Base-by-base conservation (phyloP, 352 stramenopile genomes). In the Phytophthora capsici region DNA sequence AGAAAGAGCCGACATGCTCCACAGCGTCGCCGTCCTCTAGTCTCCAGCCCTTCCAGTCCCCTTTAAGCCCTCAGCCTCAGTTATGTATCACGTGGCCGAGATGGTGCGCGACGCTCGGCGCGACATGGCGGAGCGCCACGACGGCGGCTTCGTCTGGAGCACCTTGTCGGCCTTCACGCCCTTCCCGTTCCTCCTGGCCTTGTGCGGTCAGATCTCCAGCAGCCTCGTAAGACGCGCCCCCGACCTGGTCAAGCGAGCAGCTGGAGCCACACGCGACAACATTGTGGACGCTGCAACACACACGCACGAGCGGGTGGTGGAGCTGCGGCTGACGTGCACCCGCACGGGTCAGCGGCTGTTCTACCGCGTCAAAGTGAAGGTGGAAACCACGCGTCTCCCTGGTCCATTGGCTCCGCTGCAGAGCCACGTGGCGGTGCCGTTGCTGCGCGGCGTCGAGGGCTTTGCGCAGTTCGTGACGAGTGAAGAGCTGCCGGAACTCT, bases 31-130 rank as follows among this genome's bases (percentile, higher is more conserved):
- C 28, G 30, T 47, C 17, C 50, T 28, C 25, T 6, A 37, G 22
- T 20, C 12, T 2, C 16, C 14, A 41, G 36, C 14, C 13, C 3
- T 13, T 41, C 16, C 28, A 13, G n/a, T 14, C 4, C 14, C 37
- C 36, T 36, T 12, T 9, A 10, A 45, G 34, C 10, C n/a, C 22
- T n/a, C n/a, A 30, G 4, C 22, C 22, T 23, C n/a, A 37, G 19
- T 30, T 48, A 94, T 94, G 86, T 94, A 94, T 57, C 86, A 94
- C 67, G 68, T 94, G 22, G 79, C 86, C 17, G 86, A 94, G 73
- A 91, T 94, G 66, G 80, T 94, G 55, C 86, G 86, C 58, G 86
- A 94, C 62, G 86, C 86, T 30, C 67, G 84, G 34, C 82, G 83
- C 45, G 84, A 91, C 73, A 91, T 94, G 84, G 75, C 89, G 49